Conservation (phyloP, 306 rosid species). For the Vicia faba region DNA sequence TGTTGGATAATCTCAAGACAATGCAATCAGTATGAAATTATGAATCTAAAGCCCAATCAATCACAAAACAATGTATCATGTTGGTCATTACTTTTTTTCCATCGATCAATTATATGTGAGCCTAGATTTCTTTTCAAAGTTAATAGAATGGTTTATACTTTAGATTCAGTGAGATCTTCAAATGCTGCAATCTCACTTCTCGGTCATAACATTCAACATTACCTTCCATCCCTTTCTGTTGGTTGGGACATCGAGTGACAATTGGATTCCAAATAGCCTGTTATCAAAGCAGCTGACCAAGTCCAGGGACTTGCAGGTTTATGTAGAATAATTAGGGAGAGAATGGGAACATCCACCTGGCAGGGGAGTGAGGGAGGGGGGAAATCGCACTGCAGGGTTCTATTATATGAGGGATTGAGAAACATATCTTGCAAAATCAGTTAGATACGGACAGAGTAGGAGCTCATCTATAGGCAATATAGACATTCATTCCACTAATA, state of each 20-base stretch:
- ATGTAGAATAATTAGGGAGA: neutral
- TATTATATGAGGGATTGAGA: neutral
- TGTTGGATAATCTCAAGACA: no score
- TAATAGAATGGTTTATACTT: slow-evolving; percentile 8
- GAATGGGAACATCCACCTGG: neutral
- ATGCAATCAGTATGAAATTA: no score
- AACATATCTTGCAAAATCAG: neutral
- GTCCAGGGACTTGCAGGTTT: neutral
- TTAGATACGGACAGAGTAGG: neutral
- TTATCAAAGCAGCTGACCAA: neutral
- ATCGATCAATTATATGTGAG: neutral
- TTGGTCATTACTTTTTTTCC: neutral
- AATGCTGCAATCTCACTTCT: slow-evolving; percentile 27
- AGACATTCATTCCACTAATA: neutral
- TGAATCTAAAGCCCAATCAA: slow-evolving; percentile 1
- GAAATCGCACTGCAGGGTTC: neutral
- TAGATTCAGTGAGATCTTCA: neutral
- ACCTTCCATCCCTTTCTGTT: neutral
- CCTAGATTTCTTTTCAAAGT: slow-evolving; percentile 12
- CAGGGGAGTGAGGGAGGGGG: neutral
- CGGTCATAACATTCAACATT: slow-evolving; percentile 4
- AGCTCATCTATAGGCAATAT: neutral
- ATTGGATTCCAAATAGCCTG: neutral
- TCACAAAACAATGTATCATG: neutral
- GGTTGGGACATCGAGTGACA: neutral